These are phyloP conservation scores for Fusarium sulawesiense DNA, from an alignment of 2,329 filamentous ascomycete genomes.

Conservation along the genomic window DNA sequence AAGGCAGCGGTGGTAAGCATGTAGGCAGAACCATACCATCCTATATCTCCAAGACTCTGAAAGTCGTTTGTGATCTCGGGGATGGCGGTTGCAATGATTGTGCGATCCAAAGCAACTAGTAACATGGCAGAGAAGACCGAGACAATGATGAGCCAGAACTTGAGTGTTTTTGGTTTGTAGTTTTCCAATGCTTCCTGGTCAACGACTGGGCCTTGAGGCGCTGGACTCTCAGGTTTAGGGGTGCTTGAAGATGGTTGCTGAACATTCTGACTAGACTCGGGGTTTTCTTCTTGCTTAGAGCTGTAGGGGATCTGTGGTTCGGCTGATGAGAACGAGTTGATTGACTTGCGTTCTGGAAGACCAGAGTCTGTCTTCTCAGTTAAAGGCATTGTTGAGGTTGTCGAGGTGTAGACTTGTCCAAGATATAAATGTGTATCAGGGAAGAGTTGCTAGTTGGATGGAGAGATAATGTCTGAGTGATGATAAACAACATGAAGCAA, in stretches of 20 bases:
- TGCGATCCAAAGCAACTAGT: constrained; percentile 67
- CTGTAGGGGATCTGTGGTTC: constrained; percentile 14
- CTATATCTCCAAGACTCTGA: constrained; percentile 68
- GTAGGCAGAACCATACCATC: constrained; percentile 73
- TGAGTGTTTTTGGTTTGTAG: constrained; percentile 63
- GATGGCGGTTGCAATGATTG: constrained; percentile 67
- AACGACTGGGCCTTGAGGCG: constrained; percentile 27
- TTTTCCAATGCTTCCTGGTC: constrained; percentile 53
- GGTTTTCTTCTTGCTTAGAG: not conserved
- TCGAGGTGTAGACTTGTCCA: not conserved
- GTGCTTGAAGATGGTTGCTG: constrained; percentile 18
- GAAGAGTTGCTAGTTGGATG: not conserved
- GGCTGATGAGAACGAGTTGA: constrained; percentile 37
- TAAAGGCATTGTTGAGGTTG: constrained; percentile 24
- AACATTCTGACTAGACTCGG: not conserved
- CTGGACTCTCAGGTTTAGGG: constrained; percentile 33
- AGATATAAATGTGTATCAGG: not conserved
- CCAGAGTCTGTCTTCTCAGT: constrained; percentile 1
- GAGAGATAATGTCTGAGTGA: not conserved
- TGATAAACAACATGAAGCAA: constrained; percentile 9
- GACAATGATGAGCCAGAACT: constrained; percentile 66
- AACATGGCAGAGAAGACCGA: constrained; percentile 68
- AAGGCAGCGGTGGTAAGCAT: constrained; percentile 69
- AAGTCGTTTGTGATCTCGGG: constrained; percentile 68
- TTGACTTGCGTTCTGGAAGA: constrained; percentile 25